phyloP scores from a whole-genome alignment of 2,329 filamentous ascomycete genomes.

The Apiospora kogelbergensis region DNA sequence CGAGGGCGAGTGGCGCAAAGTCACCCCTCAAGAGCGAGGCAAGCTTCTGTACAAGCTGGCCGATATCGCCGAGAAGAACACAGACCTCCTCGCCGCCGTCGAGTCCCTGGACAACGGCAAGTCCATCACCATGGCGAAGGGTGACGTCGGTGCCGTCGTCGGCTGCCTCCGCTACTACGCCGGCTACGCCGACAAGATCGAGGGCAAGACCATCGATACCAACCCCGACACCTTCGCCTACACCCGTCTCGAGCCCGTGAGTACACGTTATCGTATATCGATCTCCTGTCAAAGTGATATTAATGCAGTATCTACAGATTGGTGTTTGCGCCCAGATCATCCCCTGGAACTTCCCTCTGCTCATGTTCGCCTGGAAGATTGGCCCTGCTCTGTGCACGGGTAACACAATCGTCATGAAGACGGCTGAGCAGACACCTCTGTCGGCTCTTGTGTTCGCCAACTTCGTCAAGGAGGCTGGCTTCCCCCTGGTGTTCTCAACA shows the following conservation, averaged over 20 bases:
- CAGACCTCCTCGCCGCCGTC: constrained; percentile 73
- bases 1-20: constrained; percentile 67
- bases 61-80: constrained; percentile 76
- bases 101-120: constrained; percentile 91
- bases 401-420: constrained; percentile 73
- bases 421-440: constrained; percentile 74
- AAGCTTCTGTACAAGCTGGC: constrained; percentile 73
- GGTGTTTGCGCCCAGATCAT: constrained; percentile 87
- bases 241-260: constrained; percentile 72
- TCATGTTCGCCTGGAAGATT: constrained; percentile 84
- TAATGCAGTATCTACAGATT: constrained; percentile 39
- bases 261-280: constrained; percentile 22
- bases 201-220: constrained; percentile 84
- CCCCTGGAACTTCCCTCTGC: constrained; percentile 84
- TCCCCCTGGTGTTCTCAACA: constrained; percentile 75
- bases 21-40: constrained; percentile 70
- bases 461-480: constrained; percentile 73
- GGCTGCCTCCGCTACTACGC: constrained; percentile 82
- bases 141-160: constrained; percentile 68
- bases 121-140: constrained; percentile 72
- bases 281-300: neutral
- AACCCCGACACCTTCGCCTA: constrained; percentile 79
- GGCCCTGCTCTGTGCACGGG: constrained; percentile 71
- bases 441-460: constrained; percentile 65
- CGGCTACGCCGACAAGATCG: constrained; percentile 90